A percentile compares a stretch with the other conserved stretches of the same genome.
Conservation (phyloP, 768 basidiomycete species). For the Phylloporus sp. region DNA sequence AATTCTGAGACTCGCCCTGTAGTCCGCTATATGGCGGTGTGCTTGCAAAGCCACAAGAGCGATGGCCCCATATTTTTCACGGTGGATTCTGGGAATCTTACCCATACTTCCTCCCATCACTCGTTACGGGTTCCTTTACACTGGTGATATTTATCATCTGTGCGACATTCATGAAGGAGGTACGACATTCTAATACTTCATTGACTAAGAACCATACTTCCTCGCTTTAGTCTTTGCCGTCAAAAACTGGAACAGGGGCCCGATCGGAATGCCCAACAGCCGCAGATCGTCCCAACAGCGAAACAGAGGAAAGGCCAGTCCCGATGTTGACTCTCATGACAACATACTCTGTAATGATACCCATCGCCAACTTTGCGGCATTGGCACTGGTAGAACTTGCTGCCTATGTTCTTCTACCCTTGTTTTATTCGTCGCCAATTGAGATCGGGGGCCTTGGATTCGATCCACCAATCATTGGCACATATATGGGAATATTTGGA, state of each 20-base stretch:
- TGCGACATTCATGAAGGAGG: constrained; percentile 30
- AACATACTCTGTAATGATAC: constrained; percentile 34
- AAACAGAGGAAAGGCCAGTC: constrained; percentile 3
- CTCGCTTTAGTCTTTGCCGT: constrained; percentile 21
- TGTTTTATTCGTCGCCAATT: constrained; percentile 44
- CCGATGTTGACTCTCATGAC: constrained; percentile 34
- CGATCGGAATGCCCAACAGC: background rate
- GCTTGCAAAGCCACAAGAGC: constrained; percentile 52
- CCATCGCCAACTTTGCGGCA: constrained; percentile 39
- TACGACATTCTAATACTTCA: constrained; percentile 4
- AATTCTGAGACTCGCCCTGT: background rate
- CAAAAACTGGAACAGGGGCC: constrained; percentile 1
- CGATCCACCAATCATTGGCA: constrained; percentile 39
- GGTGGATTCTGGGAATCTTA: constrained; percentile 35
- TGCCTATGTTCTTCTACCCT: constrained; percentile 38
- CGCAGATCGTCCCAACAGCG: background rate
- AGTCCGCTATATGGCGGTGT: constrained; percentile 61
- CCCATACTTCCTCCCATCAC: constrained; percentile 37
- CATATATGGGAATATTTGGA: constrained; percentile 34
- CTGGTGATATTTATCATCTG: constrained; percentile 16
- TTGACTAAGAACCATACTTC: background rate
- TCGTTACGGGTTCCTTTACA: constrained; percentile 17
- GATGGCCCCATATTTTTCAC: constrained; percentile 46
- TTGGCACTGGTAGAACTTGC: constrained; percentile 42
- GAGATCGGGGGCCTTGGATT: constrained; percentile 42